A percentile compares a stretch with the other conserved stretches of the same genome.
Conservation (phyloP, 1,284 basidiomycete genomes). For the Meira miltonrushii region DNA sequence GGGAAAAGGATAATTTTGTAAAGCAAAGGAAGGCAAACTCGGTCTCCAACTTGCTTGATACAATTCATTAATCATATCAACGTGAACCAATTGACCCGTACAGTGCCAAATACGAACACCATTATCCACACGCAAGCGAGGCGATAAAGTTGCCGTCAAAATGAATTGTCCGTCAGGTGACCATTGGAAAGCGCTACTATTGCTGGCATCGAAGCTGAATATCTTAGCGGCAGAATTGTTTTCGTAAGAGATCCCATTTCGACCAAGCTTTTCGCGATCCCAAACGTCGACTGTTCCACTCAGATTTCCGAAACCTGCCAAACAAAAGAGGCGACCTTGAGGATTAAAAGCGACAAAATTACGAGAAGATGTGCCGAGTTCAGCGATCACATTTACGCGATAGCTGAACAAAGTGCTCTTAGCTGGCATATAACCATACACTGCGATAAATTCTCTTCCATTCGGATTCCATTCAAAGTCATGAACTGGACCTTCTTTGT, state of each 20-base stretch:
- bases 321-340: conserved; percentile 77
- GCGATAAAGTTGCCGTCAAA: conserved; percentile 86
- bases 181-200: conserved; percentile 92
- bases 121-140: conserved; percentile 90
- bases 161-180: conserved; percentile 87
- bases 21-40: conserved; percentile 20
- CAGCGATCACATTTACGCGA: conserved; percentile 78
- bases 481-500: conserved; percentile 96
- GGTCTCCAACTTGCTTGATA: conserved; percentile 85
- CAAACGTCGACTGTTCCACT: conserved; percentile 87
- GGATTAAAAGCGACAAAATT: conserved; percentile 95
- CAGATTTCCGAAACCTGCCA: conserved; percentile 93
- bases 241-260: conserved; percentile 2
- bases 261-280: conserved; percentile 72
- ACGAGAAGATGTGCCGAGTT: conserved; percentile 80
- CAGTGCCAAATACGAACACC: conserved; percentile 95
- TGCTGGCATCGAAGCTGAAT: conserved; percentile 81
- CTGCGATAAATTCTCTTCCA: conserved; percentile 82
- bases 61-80: conserved; percentile 73
- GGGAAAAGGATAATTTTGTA: conserved; percentile 65
- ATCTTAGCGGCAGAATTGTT: conserved; percentile 60
- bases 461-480: conserved; percentile 97
- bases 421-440: conserved; percentile 96
- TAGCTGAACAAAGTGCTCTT: conserved; percentile 87
- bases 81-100: conserved; percentile 74